phyloP scores from a whole-genome alignment of 192 early-diverging fungal species.

The Chytriomyces sp. region DNA sequence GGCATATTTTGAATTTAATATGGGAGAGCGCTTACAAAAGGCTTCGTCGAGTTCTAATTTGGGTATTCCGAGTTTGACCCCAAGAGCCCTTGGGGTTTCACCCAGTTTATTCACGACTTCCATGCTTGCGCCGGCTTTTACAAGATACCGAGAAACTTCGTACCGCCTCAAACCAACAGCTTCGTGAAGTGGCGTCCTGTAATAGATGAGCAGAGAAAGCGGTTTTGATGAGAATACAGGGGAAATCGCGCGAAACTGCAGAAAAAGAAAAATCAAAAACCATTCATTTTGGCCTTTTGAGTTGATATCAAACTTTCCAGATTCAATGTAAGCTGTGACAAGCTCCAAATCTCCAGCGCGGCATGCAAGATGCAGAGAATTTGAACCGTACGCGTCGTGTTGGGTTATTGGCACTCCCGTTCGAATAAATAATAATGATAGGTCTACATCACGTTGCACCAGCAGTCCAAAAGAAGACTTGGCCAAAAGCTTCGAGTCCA shows the following conservation, averaged over 20 bases:
- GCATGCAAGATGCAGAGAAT: conserved; percentile 45
- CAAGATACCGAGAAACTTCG: conserved; percentile 40
- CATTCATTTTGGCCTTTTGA: conserved; percentile 43
- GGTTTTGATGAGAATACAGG: too few relatives aligned
- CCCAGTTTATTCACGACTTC: conserved; percentile 4
- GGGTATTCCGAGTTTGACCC: conserved; percentile 22
- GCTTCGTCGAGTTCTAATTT: conserved; percentile 35
- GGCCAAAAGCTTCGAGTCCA: conserved; percentile 36
- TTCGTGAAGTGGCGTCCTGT: conserved; percentile 55
- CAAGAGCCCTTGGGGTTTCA: conserved; percentile 33
- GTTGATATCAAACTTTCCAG: conserved; percentile 42
- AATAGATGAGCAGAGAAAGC: too few relatives aligned
- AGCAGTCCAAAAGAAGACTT: conserved; percentile 41
- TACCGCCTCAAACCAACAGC: conserved; percentile 27
- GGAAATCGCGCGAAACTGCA: neutral
- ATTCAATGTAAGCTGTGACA: conserved; percentile 40
- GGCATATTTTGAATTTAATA: neutral
- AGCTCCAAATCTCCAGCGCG: conserved; percentile 45
- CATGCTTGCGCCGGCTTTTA: conserved; percentile 33
- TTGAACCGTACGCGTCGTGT: conserved; percentile 38
- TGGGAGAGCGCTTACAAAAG: conserved; percentile 21
- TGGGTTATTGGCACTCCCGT: conserved; percentile 36
- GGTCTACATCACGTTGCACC: conserved; percentile 39
- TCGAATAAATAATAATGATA: conserved; percentile 36
- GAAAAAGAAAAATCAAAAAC: conserved; percentile 38